These are phyloP conservation scores for Panaeolus papilionaceus DNA, from an alignment of 768 basidiomycete genomes.

Conservation along the genomic window DNA sequence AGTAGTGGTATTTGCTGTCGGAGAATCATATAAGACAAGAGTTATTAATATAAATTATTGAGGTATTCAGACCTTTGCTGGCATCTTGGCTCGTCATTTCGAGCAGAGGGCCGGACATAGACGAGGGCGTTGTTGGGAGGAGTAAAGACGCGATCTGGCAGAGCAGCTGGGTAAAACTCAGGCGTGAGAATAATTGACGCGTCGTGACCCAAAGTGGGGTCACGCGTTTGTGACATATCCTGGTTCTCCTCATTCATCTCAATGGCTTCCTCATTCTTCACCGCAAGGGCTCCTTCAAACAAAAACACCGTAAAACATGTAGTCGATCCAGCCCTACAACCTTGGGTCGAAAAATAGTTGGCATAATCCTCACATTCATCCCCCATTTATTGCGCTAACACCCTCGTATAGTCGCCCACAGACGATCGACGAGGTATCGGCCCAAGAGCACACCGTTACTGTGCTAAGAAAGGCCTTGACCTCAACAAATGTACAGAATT, in stretches of 20 bases:
- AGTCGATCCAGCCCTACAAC: slow-evolving; percentile 69
- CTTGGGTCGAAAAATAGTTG: slow-evolving; percentile 99
- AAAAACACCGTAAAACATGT: slow-evolving; percentile 50
- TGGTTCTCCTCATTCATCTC: slow-evolving; percentile 19
- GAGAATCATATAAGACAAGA: neutral
- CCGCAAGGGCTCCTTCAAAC: slow-evolving; percentile 46
- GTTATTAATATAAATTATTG: neutral
- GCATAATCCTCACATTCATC: slow-evolving; percentile 30
- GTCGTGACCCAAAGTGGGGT: slow-evolving; percentile 47
- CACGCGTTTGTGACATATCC: slow-evolving; percentile 54
- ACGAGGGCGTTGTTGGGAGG: slow-evolving; percentile 16
- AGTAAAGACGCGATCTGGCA: slow-evolving; percentile 20
- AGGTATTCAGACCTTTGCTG: neutral
- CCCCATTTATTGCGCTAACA: slow-evolving; percentile 13
- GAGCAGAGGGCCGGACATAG: slow-evolving; percentile 12
- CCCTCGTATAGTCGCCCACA: slow-evolving; percentile 79
- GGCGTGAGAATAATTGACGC: slow-evolving; percentile 43
- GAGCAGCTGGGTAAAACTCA: slow-evolving; percentile 27
- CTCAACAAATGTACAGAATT: slow-evolving; percentile 79
- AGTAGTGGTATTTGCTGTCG: neutral
- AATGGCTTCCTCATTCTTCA: slow-evolving; percentile 71
- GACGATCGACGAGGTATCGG: slow-evolving; percentile 97
- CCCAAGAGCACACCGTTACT: slow-evolving; percentile 95
- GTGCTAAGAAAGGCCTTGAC: slow-evolving; percentile 91
- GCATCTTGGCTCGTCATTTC: slow-evolving; percentile 13